These are phyloP conservation scores for Rhodotorula taiwanensis DNA, from an alignment of 768 basidiomycete genomes.

Conservation along the genomic window DNA sequence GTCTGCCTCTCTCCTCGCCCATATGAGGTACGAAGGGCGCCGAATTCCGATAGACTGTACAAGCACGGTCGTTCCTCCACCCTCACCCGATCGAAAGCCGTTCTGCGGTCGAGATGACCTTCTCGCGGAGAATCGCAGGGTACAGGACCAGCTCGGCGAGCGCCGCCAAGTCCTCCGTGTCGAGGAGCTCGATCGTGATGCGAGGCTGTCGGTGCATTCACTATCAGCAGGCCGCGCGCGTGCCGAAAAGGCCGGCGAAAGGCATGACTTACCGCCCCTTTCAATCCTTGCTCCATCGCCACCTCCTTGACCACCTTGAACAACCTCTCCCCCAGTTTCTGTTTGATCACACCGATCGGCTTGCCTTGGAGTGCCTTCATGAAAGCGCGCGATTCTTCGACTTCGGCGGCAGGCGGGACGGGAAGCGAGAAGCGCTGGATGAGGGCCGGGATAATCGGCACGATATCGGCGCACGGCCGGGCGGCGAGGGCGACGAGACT, in stretches of 20 bases:
- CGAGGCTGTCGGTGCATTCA: constrained; percentile 55
- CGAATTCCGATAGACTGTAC: too few species aligned
- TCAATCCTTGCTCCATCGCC: constrained; percentile 63
- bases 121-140: constrained; percentile 72
- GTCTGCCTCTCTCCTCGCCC: too few species aligned
- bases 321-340: constrained; percentile 53
- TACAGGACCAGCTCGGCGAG: constrained; percentile 82
- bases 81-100: too few species aligned
- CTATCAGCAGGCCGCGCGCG: not conserved
- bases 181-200: constrained; percentile 71
- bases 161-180: constrained; percentile 74
- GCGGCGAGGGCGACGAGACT: constrained; percentile 66
- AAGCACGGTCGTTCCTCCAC: too few species aligned
- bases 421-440: constrained; percentile 37
- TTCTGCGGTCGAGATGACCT: too few species aligned
- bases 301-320: constrained; percentile 50
- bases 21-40: too few species aligned
- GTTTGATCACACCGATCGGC: constrained; percentile 61
- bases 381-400: constrained; percentile 63
- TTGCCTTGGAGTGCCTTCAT: constrained; percentile 55
- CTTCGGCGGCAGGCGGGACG: not conserved
- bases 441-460: constrained; percentile 56
- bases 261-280: constrained; percentile 53
- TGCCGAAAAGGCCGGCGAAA: too few species aligned
- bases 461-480: constrained; percentile 67